Evolutionary conservation across 2,329 filamentous ascomycete genomes (phyloP), one percentile per base, ranked within the genome.

Genomic region (Diaporthe aspalathi): DNA sequence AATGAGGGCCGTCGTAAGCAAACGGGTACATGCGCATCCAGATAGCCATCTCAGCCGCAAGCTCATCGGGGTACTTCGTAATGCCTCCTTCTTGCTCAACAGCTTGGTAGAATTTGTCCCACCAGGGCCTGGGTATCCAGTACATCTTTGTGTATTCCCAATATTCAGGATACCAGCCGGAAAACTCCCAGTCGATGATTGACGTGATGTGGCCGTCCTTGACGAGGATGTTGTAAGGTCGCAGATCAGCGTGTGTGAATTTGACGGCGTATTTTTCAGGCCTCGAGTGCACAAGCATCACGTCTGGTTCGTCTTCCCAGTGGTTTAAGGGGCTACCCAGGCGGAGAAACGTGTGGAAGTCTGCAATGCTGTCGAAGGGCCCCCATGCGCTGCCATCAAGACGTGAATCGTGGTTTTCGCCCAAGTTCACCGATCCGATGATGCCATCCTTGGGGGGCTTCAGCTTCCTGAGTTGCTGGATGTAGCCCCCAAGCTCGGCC

Each of bases 241-340:
- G 79, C 16, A 89, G 78, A 75, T 89, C 86, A 3, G 82, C 82
- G 78, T 89, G 86, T 2, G 85, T 85, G 71, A 89, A 84, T 1
- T 84, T 80, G 56, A 81, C 75, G 20, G 32, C 40, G 32, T 57
- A 57, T 17, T 24, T 7, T 2, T 57, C 53, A 16, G 53, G 53
- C 12, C 5, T 40, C 32, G 75, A 75, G 74, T 83, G 78, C 20
- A 75, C 38, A 0, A 22, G 20, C 35, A 65, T 53, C 35, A 54
- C 49, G 35, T 57, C 53, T 40, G n/a, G 53, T 35, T 57, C 53
- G 12, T 40, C 12, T 22, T 57, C 53, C 53, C 53, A 57, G n/a
- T 57, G 56, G 2, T 7, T 29, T 12, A 60, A 17, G 8, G 56
- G 56, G 8, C 14, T 22, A 14, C 56, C 56, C 5, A 27, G n/a